Conservation (phyloP, 2,329 filamentous ascomycete species). For the Diaporthe eres region DNA sequence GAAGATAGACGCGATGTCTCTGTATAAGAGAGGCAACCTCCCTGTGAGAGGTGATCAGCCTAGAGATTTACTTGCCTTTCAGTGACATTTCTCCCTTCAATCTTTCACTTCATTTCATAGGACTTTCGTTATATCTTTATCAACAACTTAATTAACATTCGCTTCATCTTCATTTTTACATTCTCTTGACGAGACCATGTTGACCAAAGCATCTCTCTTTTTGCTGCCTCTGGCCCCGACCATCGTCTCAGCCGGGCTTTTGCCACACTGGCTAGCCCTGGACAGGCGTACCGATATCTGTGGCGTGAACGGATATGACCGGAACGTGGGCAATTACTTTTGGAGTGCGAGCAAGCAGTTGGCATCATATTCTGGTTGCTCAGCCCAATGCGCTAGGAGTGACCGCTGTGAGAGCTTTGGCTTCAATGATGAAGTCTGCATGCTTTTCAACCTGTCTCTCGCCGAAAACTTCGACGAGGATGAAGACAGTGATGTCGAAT, state of each 20-base stretch:
- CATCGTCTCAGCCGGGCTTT: slow-evolving; percentile 5
- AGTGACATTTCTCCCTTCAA: neutral
- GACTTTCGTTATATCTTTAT: neutral
- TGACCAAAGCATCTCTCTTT: slow-evolving; percentile 15
- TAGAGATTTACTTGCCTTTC: rapidly evolving
- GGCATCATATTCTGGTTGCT: slow-evolving; percentile 28
- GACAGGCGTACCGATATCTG: slow-evolving; percentile 15
- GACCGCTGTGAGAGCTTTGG: slow-evolving; percentile 34
- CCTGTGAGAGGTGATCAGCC: rapidly evolving
- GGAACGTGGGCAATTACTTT: slow-evolving; percentile 25
- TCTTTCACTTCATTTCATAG: neutral
- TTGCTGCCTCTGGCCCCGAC: slow-evolving; percentile 8
- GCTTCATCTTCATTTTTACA: neutral
- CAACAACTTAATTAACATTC: neutral
- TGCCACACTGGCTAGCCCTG: slow-evolving; percentile 7
- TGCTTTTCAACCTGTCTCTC: slow-evolving; percentile 26
- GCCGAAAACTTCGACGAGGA: slow-evolving; percentile 20
- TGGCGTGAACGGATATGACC: slow-evolving; percentile 9
- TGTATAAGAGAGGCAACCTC: neutral
- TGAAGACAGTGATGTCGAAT: neutral
- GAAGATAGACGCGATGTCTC: neutral
- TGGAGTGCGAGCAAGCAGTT: slow-evolving; percentile 22
- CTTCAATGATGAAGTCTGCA: slow-evolving; percentile 19
- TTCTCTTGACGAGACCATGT: slow-evolving; percentile 23
- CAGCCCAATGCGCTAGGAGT: slow-evolving; percentile 3